Conservation (phyloP, 108 stramenopile species). For the Mediolabrus comicus region DNA sequence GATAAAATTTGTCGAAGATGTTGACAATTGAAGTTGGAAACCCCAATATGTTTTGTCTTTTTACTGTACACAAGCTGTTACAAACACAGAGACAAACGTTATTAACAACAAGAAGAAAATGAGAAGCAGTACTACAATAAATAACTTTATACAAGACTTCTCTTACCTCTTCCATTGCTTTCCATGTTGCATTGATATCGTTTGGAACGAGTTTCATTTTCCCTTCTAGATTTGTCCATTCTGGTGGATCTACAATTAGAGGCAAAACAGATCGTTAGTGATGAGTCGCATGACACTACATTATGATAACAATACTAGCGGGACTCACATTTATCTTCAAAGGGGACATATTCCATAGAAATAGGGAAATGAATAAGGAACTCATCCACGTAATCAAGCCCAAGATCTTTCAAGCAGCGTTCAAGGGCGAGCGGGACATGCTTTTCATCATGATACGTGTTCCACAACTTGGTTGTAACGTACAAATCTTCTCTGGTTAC, state of each 20-base stretch:
- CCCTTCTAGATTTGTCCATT: constrained; percentile 87
- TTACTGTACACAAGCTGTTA: constrained; percentile 52
- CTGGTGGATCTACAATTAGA: constrained; percentile 68
- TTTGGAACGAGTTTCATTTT: constrained; percentile 79
- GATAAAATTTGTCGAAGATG: constrained; percentile 76
- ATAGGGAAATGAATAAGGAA: constrained; percentile 95
- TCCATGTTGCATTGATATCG: constrained; percentile 85
- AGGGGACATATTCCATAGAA: constrained; percentile 88
- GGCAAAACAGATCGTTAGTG: neutral
- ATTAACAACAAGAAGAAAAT: too few species aligned
- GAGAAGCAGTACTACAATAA: too few species aligned
- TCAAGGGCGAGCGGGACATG: constrained; percentile 81
- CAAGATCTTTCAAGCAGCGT: constrained; percentile 73
- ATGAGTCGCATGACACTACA: neutral
- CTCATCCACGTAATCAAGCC: constrained; percentile 88
- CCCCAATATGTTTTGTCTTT: constrained; percentile 69
- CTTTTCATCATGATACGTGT: constrained; percentile 88
- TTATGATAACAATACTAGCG: neutral
- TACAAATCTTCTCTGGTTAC: constrained; percentile 81
- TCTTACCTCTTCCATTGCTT: constrained; percentile 89
- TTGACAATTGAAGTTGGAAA: constrained; percentile 87
- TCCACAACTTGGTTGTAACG: constrained; percentile 93
- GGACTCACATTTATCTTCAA: constrained; percentile 33
- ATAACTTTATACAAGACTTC: constrained; percentile 21
- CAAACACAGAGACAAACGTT: too few species aligned